phyloP scores from a whole-genome alignment of 2,329 filamentous ascomycete species.

The Pestalotiopsis sp. region DNA sequence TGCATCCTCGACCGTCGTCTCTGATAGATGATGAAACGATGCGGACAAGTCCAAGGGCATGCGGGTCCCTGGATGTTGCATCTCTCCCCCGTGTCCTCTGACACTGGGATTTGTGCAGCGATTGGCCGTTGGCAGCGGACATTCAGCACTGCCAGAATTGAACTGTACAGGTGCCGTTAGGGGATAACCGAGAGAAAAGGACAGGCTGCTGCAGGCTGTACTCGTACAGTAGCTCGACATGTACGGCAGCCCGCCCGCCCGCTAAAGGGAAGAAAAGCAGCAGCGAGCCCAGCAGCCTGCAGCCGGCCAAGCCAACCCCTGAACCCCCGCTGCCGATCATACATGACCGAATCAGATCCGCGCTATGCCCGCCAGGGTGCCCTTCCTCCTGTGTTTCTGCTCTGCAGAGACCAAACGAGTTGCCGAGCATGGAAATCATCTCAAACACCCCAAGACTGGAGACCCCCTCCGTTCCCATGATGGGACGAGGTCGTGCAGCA shows the following conservation, averaged over 20 bases:
- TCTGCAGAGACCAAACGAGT: slow-evolving; percentile 4
- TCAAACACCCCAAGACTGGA: slow-evolving; percentile 1
- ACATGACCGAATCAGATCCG: slow-evolving; percentile 20
- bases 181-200: too few species aligned
- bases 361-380: slow-evolving; percentile 17
- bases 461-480: neutral
- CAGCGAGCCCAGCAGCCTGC: too few species aligned
- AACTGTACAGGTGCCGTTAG: too few species aligned
- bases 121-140: neutral
- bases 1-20: slow-evolving; percentile 6
- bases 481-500: slow-evolving; percentile 1
- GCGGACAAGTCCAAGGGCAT: neutral
- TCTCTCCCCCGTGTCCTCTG: slow-evolving; percentile 10
- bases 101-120: slow-evolving; percentile 5
- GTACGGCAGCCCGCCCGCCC: slow-evolving; percentile 10
- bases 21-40: slow-evolving; percentile 24
- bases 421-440: neutral
- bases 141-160: too few species aligned
- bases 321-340: slow-evolving; percentile 27
- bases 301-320: slow-evolving; percentile 12
- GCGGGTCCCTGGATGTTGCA: neutral
- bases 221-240: too few species aligned
- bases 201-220: neutral
- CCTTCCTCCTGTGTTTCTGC: slow-evolving; percentile 7
- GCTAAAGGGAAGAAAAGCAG: neutral